These are phyloP conservation scores for Phaeotremella skinneri DNA, from an alignment of 768 basidiomycete species.

Conservation along the genomic window DNA sequence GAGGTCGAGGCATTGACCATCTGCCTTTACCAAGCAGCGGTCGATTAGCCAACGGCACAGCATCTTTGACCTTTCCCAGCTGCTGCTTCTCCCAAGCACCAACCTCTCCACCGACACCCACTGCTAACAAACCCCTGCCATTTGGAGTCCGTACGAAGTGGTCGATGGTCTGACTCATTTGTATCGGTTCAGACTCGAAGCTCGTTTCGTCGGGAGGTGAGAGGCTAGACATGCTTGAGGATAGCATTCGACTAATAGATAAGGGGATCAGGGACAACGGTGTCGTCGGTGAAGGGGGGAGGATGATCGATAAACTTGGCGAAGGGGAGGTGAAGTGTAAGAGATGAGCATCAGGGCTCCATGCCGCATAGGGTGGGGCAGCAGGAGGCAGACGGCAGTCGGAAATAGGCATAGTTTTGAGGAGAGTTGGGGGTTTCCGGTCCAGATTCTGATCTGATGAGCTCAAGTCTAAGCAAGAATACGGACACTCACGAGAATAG, in stretches of 20 bases:
- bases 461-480: background rate
- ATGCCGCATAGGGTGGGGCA: background rate
- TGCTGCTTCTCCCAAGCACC: slow-evolving; percentile 40
- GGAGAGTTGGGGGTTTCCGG: slow-evolving; percentile 65
- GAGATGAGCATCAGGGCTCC: slow-evolving; percentile 12
- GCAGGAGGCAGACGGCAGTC: background rate
- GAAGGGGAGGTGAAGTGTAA: slow-evolving; percentile 11
- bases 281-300: slow-evolving; percentile 1
- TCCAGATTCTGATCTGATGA: slow-evolving; percentile 70
- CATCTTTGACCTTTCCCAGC: slow-evolving; percentile 17
- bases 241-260: slow-evolving; percentile 12
- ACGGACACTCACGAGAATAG: slow-evolving; percentile 31
- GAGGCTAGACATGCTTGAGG: slow-evolving; percentile 9
- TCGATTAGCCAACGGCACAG: background rate
- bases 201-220: slow-evolving; percentile 15
- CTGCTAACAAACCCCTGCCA: slow-evolving; percentile 44
- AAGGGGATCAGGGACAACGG: background rate
- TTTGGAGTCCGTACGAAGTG: slow-evolving; percentile 48
- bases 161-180: slow-evolving; percentile 24
- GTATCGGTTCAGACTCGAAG: slow-evolving; percentile 13
- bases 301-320: slow-evolving; percentile 8
- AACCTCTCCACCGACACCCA: slow-evolving; percentile 37
- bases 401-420: slow-evolving; percentile 28
- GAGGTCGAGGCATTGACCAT: slow-evolving; percentile 13
- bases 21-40: slow-evolving; percentile 34